Evolutionary conservation across 2,329 filamentous ascomycete species (phyloP), one percentile per base, ranked within the genome.

Genomic region (Hyphodiscus sp.): DNA sequence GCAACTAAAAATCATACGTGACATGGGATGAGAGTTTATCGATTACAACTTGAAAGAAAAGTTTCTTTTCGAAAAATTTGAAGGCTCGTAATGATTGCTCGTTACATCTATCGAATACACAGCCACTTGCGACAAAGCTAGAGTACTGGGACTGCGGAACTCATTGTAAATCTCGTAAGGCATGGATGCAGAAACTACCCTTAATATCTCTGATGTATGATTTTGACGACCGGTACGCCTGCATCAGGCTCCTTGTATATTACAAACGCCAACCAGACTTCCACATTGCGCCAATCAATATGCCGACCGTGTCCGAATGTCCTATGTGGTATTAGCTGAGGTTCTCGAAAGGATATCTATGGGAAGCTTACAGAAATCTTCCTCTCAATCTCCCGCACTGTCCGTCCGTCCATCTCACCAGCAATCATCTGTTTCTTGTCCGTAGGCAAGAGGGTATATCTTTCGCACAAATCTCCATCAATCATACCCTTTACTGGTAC

Each of bases 401-500:
- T 92, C 54, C 94, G 85, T 38, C 33, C 33, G 71, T 97, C 94
- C 62, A 97, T 72, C 71, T 97, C 92, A 49, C 81, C 91, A 1
- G 92, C 92, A 74, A 99, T 95, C 82, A 91, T 91, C 71, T 90
- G 85, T 77, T 96, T 96, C 76, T 89, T 91, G 65, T 96, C 92
- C 62, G 85, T 87, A 23, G 87, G 80, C 56, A 99, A 76, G 55
- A 94, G 74, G 54, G 90, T 82, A 71, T 90, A 99, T 62, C 91
- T 82, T 76, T 99, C 94, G 65, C 94, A 96, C 42, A 99, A 76
- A 72, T 99, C 94, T 26, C 94, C 94, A 71, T 99, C 94, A 64
- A 99, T 96, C 26, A 95, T 85, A 9, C 91, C 91, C 77, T 99
- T 99, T 43, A 95, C 90, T 0, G 94, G 95, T 7, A 89, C 90